These are phyloP conservation scores for Lentinula guzmanii DNA, from an alignment of 768 basidiomycete species.

Conservation along the genomic window DNA sequence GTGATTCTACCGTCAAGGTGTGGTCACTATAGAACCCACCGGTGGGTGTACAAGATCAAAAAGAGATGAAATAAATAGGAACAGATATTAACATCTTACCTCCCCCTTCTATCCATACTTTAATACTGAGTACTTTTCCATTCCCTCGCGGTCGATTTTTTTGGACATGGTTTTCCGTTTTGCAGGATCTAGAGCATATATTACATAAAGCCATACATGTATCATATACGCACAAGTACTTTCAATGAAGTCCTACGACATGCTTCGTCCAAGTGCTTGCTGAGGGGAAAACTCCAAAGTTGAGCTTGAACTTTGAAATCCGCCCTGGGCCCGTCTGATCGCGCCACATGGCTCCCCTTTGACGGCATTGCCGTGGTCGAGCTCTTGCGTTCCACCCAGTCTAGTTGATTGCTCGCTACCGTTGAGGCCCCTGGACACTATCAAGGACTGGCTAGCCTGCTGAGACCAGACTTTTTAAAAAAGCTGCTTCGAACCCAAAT, in stretches of 20 bases:
- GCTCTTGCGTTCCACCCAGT: neutral
- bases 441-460: neutral
- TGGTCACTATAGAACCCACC: constrained; percentile 71
- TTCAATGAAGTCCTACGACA: neutral
- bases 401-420: neutral
- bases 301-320: too few relatives aligned
- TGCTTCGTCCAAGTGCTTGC: neutral
- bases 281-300: neutral
- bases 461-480: neutral
- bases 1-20: constrained; percentile 82
- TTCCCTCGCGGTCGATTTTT: neutral
- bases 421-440: neutral
- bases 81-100: neutral
- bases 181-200: neutral
- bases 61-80: neutral
- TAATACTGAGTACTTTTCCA: neutral
- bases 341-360: neutral
- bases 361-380: neutral
- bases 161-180: neutral
- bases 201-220: neutral
- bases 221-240: neutral
- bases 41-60: neutral
- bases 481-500: neutral
- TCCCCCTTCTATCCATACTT: neutral
- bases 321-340: neutral